Conservation (phyloP, 257 asterid genomes). For the Ocimum tenuiflorum region DNA sequence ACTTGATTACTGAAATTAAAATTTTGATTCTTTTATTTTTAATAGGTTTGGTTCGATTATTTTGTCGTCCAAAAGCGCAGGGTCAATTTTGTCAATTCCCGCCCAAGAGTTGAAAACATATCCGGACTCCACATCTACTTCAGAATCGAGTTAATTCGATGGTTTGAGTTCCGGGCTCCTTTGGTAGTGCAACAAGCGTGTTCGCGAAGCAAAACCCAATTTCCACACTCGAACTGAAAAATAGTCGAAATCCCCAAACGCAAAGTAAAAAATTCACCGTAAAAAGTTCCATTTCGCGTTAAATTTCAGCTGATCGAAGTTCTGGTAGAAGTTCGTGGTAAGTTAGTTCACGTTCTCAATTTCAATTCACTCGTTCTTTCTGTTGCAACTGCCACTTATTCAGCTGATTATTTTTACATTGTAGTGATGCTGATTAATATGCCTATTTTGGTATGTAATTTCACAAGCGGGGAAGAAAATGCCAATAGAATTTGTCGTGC, state of each 20-base stretch:
- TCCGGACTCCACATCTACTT: conserved; percentile 37
- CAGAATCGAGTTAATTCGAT: conserved; percentile 24
- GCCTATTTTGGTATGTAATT: background rate
- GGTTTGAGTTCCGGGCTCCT: conserved; percentile 41
- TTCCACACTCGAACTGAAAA: conserved; percentile 15
- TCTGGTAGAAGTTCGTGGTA: conserved; percentile 19
- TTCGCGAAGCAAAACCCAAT: conserved; percentile 27
- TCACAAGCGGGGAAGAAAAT: background rate
- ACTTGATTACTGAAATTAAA: too few relatives aligned
- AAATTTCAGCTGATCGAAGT: conserved; percentile 19
- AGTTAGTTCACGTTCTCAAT: conserved; percentile 16
- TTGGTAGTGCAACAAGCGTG: conserved; percentile 32
- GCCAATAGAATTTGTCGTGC: background rate
- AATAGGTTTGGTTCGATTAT: too few relatives aligned
- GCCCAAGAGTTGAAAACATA: background rate
- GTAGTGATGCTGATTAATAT: background rate
- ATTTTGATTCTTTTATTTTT: too few relatives aligned
- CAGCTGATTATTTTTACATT: conserved; percentile 6
- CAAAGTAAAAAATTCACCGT: background rate
- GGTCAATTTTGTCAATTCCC: conserved; percentile 14
- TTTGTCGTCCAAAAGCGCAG: too few relatives aligned
- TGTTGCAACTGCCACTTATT: background rate
- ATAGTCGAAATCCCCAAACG: conserved; percentile 17
- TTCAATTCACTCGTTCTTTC: background rate
- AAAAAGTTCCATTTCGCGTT: background rate